Evolutionary conservation across 306 rosid genomes (phyloP), one percentile per base, ranked within the genome.

Genomic region (Prunus padus): DNA sequence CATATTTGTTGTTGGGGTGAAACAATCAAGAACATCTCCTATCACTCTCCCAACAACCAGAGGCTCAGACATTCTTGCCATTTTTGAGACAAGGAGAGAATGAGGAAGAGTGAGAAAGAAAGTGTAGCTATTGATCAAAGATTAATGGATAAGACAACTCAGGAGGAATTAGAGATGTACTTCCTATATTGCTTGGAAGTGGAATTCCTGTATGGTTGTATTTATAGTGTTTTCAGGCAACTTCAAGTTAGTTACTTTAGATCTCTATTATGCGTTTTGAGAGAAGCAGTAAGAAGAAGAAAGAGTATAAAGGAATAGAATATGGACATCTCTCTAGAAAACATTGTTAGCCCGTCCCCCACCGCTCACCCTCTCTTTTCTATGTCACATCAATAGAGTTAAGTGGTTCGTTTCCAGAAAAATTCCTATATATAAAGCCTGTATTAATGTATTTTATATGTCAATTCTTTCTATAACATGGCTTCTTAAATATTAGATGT

Each of bases 21-120:
- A 93, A 25, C 56, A 55, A n/a, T 91, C 94, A 72, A 91, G 84
- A 51, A 93, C 98, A 70, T 93, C 98, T 75, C 98, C 98, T 5
- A 93, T 83, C 19, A 93, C 98, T 80, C 91, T 85, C 65, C 93
- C 98, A 45, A 93, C 85, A 54, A 79, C 52, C 11, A 93, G 84
- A 60, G 98, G 92, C 18, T 91, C 92, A 3, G 81, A 64, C 19
- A 28, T 66, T 72, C 84, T 85, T 74, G 88, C 84, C 97, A 89
- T 90, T 65, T 47, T 0, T 3, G 19, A 71, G 40, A 45, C 11
- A 75, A 23, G 72, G 20, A 49, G 66, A 46, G 51, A 65, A 62
- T 28, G 67, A 67, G 61, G 42, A 9, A 7, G 10, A 8, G 50
- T 5, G 66, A 69, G 55, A 63, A 1, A 46, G 23, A 46, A 37